Evolutionary conservation across 2,329 filamentous ascomycete species (phyloP).

Genomic region (Hypoxylon rubiginosum): DNA sequence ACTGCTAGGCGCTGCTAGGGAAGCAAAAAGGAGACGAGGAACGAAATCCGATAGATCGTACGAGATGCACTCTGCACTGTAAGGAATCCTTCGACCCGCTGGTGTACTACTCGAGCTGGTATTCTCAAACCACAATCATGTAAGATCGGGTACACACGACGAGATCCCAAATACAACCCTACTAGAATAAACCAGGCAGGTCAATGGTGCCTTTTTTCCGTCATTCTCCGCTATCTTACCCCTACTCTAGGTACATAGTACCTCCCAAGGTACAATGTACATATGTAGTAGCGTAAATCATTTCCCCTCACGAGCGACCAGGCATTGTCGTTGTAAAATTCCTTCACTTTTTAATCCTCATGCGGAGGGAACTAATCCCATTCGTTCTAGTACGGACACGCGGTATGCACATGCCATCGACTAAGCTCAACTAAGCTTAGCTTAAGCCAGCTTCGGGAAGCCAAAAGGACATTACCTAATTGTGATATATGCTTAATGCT

Average conservation of each 20-base stretch:
- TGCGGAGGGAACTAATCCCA: conserved; percentile 28
- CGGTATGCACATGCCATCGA: neutral
- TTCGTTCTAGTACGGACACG: conserved; percentile 1
- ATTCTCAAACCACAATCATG: neutral
- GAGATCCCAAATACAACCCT: conserved; percentile 26
- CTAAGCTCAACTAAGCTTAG: conserved; percentile 13
- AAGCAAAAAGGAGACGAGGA: conserved; percentile 8
- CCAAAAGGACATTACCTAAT: neutral
- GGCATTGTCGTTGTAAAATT: conserved; percentile 4
- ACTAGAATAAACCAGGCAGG: conserved; percentile 36
- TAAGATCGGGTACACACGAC: conserved; percentile 6
- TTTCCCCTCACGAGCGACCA: conserved; percentile 26
- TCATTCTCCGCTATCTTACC: conserved; percentile 22
- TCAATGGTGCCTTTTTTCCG: conserved; percentile 17
- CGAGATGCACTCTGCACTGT: conserved; percentile 14
- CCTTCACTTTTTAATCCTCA: conserved; percentile 14
- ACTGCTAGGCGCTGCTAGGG: no score
- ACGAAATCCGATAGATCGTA: conserved; percentile 27
- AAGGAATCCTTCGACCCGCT: neutral
- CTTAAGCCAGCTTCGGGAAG: conserved; percentile 15
- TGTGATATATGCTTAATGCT: neutral
- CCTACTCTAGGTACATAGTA: neutral
- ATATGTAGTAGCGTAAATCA: conserved; percentile 27
- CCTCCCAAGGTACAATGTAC: no score
- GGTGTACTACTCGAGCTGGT: neutral